Conservation (phyloP, 139 green algal genomes). For the Bryopsis sp. region DNA sequence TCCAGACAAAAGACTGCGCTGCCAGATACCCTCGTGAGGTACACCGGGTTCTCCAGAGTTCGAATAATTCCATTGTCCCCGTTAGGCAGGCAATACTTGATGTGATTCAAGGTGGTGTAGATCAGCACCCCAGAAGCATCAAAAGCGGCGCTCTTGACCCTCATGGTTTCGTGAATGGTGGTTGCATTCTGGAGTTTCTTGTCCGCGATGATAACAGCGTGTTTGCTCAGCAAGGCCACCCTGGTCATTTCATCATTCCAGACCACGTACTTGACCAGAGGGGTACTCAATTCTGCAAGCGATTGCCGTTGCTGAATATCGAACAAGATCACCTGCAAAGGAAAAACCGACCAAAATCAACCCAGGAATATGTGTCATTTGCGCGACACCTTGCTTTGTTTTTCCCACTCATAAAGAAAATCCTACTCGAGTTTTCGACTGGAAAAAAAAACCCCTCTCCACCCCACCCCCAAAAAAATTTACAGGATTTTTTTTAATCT, state of each 20-base stretch:
- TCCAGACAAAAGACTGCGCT: conserved; percentile 85
- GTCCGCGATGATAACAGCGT: conserved; percentile 92
- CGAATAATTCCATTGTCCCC: conserved; percentile 95
- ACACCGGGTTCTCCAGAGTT: conserved; percentile 93
- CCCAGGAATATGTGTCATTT: no score
- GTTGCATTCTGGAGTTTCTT: conserved; percentile 77
- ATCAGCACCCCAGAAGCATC: conserved; percentile 93
- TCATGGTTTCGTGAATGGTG: conserved; percentile 97
- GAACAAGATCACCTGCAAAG: conserved; percentile 77
- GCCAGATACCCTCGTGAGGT: conserved; percentile 71
- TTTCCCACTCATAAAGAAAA: no score
- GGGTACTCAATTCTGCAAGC: conserved; percentile 77
- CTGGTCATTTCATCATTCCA: conserved; percentile 89
- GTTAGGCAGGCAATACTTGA: conserved; percentile 99
- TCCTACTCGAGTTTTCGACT: no score
- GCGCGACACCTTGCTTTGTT: no score
- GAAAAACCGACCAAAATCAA: no score
- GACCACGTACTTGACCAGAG: conserved; percentile 96
- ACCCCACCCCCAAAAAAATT: no score
- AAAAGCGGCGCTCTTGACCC: conserved; percentile 92
- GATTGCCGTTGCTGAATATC: conserved; percentile 91
- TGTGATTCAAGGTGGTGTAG: conserved; percentile 99
- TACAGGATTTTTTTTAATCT: no score
- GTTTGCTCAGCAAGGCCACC: conserved; percentile 95
- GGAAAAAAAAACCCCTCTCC: no score